phyloP scores from a whole-genome alignment of 2,329 filamentous ascomycete genomes.

The Hortaea werneckii region DNA sequence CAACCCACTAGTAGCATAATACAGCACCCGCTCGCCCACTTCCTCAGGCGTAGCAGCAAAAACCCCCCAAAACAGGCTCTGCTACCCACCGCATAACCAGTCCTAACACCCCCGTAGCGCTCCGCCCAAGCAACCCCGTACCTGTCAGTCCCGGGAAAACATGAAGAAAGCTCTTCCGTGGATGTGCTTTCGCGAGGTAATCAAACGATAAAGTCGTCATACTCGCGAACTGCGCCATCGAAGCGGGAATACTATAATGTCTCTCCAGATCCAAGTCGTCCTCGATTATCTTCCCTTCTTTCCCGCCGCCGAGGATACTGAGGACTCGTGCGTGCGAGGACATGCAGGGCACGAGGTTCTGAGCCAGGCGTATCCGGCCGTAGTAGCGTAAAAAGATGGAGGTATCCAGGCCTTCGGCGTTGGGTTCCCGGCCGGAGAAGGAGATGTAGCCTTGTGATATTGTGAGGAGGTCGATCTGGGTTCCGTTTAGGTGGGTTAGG shows the following conservation, averaged over 20 bases:
- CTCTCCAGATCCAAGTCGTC: slow-evolving; percentile 13
- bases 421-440: slow-evolving; percentile 19
- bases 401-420: slow-evolving; percentile 15
- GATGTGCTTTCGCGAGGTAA: slow-evolving; percentile 8
- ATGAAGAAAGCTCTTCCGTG: slow-evolving; percentile 10
- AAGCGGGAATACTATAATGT: slow-evolving; percentile 8
- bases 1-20: slow-evolving; percentile 5
- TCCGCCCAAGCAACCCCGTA: slow-evolving; percentile 9
- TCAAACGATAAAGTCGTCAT: slow-evolving; percentile 17
- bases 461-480: slow-evolving; percentile 31
- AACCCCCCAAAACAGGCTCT: slow-evolving; percentile 7
- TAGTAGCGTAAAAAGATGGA: slow-evolving; percentile 16
- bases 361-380: slow-evolving; percentile 13
- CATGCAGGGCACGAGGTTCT: slow-evolving; percentile 6
- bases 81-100: slow-evolving; percentile 7
- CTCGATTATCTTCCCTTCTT: slow-evolving; percentile 12
- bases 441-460: slow-evolving; percentile 29
- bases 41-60: slow-evolving; percentile 6
- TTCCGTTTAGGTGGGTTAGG: slow-evolving; percentile 11
- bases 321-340: slow-evolving; percentile 6
- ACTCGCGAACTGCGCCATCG: slow-evolving; percentile 7
- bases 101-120: slow-evolving; percentile 6
- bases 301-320: slow-evolving; percentile 13
- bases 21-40: slow-evolving; percentile 13
- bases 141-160: slow-evolving; percentile 13